phyloP scores from a whole-genome alignment of 2,329 filamentous ascomycete genomes.

The Colletotrichum sp. region DNA sequence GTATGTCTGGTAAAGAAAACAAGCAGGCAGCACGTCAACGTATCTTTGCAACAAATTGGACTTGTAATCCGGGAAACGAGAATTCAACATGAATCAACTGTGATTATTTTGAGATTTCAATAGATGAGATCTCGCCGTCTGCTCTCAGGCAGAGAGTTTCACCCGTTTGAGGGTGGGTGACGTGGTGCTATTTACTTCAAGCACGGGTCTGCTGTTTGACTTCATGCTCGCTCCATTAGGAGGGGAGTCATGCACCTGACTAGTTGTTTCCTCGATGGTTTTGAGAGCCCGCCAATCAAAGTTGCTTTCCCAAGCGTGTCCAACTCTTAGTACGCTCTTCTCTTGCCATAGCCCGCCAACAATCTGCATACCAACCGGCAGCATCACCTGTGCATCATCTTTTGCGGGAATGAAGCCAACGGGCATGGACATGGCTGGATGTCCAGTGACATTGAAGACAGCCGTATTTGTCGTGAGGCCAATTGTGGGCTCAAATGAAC shows the following conservation, averaged over 20 bases:
- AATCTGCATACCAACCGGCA: conserved; percentile 62
- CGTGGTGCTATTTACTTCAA: not conserved
- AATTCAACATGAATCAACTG: not conserved
- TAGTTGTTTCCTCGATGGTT: not conserved
- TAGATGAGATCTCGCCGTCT: not conserved
- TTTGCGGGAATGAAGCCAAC: conserved; percentile 48
- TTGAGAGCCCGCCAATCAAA: conserved; percentile 45
- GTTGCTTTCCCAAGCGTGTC: conserved; percentile 46
- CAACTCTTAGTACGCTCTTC: conserved; percentile 43
- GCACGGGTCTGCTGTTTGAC: not conserved
- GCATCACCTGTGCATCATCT: conserved; percentile 38
- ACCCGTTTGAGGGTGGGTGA: conserved; percentile 10
- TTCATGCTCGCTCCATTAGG: not conserved
- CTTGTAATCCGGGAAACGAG: not conserved
- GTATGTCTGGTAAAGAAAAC: not conserved
- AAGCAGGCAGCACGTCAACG: not conserved
- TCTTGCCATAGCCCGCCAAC: conserved; percentile 59
- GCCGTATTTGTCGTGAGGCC: conserved; percentile 62
- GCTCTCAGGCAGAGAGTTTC: not conserved
- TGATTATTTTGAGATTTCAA: not conserved
- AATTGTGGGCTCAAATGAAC: conserved; percentile 54
- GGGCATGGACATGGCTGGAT: conserved; percentile 59
- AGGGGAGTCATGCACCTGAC: not conserved
- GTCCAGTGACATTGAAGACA: conserved; percentile 61
- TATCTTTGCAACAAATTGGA: not conserved